Conservation (phyloP, 305 asterid species). For the Rubia tinctorum region DNA sequence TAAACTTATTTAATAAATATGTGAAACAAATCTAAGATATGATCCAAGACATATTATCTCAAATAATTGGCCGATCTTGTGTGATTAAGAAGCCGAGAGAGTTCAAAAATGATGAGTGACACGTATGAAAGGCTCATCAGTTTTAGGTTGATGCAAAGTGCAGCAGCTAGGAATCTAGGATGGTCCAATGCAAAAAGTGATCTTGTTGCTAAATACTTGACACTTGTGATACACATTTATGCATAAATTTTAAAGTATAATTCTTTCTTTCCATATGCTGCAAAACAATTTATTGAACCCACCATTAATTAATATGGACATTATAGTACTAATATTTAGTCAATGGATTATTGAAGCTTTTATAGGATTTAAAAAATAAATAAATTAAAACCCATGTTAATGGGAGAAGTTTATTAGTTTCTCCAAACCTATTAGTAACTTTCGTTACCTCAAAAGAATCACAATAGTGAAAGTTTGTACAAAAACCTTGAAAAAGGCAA, state of each 20-base stretch:
- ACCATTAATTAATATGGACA: background rate
- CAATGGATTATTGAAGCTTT: background rate
- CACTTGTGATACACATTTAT: constrained; percentile 3
- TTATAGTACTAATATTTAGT: too few species aligned
- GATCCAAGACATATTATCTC: background rate
- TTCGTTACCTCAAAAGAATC: too few species aligned
- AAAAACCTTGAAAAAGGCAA: too few species aligned
- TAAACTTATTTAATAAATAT: too few species aligned
- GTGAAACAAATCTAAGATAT: background rate
- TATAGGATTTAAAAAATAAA: background rate
- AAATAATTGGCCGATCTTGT: background rate
- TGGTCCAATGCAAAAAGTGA: background rate
- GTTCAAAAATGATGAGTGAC: background rate
- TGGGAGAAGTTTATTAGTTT: too few species aligned
- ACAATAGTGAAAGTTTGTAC: too few species aligned
- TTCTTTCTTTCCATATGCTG: background rate
- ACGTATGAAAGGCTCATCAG: constrained; percentile 11
- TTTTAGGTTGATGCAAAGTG: constrained; percentile 14
- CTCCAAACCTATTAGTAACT: too few species aligned
- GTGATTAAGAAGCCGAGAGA: background rate
- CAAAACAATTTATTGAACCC: constrained; percentile 9
- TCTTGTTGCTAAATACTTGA: background rate
- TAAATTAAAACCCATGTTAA: too few species aligned
- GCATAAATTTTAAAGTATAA: background rate
- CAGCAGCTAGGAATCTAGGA: background rate